phyloP scores from a whole-genome alignment of 495 filamentous ascomycete genomes.

The Bathelium albidoporum region DNA sequence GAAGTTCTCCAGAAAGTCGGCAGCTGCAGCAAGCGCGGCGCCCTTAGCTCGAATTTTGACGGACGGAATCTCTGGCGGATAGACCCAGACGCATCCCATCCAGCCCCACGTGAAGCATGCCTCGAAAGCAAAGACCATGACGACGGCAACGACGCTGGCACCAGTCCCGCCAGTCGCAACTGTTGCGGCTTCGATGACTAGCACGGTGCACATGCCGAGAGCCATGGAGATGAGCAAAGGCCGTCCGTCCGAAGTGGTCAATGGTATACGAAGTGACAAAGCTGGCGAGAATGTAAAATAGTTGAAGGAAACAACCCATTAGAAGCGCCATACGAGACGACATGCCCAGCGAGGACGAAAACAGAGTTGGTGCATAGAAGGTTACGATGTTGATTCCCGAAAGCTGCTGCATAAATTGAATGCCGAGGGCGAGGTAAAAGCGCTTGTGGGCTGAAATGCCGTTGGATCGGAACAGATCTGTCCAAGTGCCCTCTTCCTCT shows the following conservation, averaged over 20 bases:
- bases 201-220: conserved; percentile 25
- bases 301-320: conserved; percentile 25
- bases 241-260: conserved; percentile 14
- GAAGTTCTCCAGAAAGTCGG: conserved; percentile 8
- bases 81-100: conserved; percentile 10
- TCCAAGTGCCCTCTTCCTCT: conserved; percentile 20
- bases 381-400: conserved; percentile 39
- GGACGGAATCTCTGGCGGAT: conserved; percentile 7
- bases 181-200: conserved; percentile 24
- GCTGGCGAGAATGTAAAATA: conserved; percentile 29
- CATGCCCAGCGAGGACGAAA: conserved; percentile 24
- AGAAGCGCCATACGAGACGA: conserved; percentile 21
- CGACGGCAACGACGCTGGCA: conserved; percentile 22
- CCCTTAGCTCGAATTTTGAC: conserved; percentile 9
- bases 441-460: conserved; percentile 25
- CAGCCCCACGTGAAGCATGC: conserved; percentile 31
- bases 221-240: conserved; percentile 28
- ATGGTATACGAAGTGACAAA: conserved; percentile 32
- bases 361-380: conserved; percentile 31
- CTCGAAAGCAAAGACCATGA: conserved; percentile 31
- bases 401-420: conserved; percentile 39
- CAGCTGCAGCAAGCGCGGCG: conserved; percentile 1
- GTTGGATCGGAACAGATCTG: conserved; percentile 20
- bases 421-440: conserved; percentile 32
- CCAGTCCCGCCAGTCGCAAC: conserved; percentile 18